Base-by-base conservation (phyloP, 345 rosid genomes). In the Citropsis articulata region DNA sequence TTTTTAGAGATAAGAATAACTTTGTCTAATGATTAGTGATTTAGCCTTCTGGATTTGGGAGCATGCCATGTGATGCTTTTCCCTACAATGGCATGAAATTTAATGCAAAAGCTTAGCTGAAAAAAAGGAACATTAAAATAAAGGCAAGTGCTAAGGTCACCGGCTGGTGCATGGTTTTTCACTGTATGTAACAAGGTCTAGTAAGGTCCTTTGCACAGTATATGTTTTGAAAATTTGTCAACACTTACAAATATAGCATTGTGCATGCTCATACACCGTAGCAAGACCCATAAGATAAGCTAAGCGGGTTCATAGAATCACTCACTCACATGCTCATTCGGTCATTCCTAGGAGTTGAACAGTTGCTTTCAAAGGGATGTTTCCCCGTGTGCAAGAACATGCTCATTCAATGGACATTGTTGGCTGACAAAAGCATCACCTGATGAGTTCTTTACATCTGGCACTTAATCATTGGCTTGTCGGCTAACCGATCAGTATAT, bases 401-500 rank as follows among this genome's bases (percentile, higher is more conserved):
- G 28, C 6, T 7, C 45, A 6, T 19, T 18, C 48, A 35, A 30
- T 71, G 36, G 65, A 24, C n/a, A 35, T 69, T 35, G 63, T 7
- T 36, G 68, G 35, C 80, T 70, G 73, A 61, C 67, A 35, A 13
- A 72, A 69, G 1, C 9, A 45, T 7, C 24, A 14, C 38, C 66
- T 4, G 21, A 12, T 9, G 9, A 31, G 12, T 38, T 25, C 68
- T 27, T 74, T 19, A 61, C 38, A 45, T 12, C 57, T 86, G 83
- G 69, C 86, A 33, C 1, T n/a, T 33, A 13, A 80, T 80, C 77
- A 78, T 84, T 77, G 79, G 75, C 30, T 61, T 73, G 78, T 65
- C 73, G 63, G 38, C 68, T 18, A 61, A 64, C 65, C 1, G 12
- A 9, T 61, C 18, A 24, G 50, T 36, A 2, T 19, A 8, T 19